A percentile compares a stretch with the other conserved stretches of the same genome.
These are phyloP conservation scores for Syzygium aromaticum DNA, from an alignment of 345 rosid species.

Conservation along the genomic window DNA sequence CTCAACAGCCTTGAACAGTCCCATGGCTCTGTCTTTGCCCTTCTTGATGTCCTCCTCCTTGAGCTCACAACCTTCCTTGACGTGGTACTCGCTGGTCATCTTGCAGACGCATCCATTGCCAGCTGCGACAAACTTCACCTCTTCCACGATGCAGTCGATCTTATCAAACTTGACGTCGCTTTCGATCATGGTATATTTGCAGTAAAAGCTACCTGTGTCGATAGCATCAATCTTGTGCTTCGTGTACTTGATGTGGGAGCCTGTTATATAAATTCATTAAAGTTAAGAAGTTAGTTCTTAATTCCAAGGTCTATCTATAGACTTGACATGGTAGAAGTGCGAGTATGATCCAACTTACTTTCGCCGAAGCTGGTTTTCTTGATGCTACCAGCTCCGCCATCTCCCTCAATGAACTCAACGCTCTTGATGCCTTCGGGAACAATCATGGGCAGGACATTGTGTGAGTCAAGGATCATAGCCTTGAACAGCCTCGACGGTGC, in stretches of 20 bases:
- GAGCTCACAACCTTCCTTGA: background rate
- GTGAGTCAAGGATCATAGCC: background rate
- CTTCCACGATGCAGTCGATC: background rate
- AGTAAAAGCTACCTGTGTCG: background rate
- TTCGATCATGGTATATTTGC: conserved; percentile 1
- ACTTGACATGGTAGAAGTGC: background rate
- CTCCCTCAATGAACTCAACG: conserved; percentile 18
- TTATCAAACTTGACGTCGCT: background rate
- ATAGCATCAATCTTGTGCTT: conserved; percentile 2
- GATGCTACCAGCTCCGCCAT: conserved; percentile 33
- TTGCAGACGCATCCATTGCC: background rate
- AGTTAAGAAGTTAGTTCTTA: too few species aligned
- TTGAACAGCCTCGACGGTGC: background rate
- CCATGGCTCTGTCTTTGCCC: background rate
- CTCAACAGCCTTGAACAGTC: background rate
- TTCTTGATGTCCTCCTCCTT: background rate
- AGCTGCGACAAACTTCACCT: background rate
- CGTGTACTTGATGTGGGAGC: background rate
- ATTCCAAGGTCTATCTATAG: too few species aligned
- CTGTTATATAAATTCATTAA: background rate
- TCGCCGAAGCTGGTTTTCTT: conserved; percentile 5
- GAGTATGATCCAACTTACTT: background rate
- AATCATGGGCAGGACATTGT: conserved; percentile 5
- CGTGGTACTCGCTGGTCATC: background rate
- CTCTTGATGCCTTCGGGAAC: conserved; percentile 17